Base-by-base conservation (phyloP, 2,329 filamentous ascomycete genomes). In the Chrysoporthe puriensis region DNA sequence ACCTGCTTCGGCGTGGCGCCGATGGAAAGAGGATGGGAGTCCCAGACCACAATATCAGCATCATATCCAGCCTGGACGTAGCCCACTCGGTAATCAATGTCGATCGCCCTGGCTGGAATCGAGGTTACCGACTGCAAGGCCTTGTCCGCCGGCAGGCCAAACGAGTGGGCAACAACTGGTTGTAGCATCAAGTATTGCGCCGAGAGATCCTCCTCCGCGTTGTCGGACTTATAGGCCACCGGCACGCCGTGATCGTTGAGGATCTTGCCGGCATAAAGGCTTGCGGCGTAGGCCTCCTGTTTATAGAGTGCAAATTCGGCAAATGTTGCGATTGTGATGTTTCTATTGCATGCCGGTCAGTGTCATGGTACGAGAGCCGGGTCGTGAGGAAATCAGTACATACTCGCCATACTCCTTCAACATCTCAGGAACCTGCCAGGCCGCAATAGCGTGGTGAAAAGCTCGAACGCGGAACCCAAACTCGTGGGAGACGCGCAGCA, bases 1-100 rank as follows among this genome's bases (percentile, higher is more conserved):
- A 85, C 82, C 66, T 84, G 81, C 11, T 80, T 71, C 3, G 83
- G 80, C 4, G 78, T 82, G 13, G 82, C 81, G 6, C 82, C 83
- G 18, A 81, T 71, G 14, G 78, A 75, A 1, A 85, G 75, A 2
- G 83, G 83, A 68, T 85, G 81, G 0, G 77, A 77, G 67, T 84
- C 79, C 83, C 82, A 85, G 4, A 84, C 76, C 4, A 83, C 83
- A 42, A 85, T 71, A 66, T 85, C 83, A 16, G 82, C 83, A 71
- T 85, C 83, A 66, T 82, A 84, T 4, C 83, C 82, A 3, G 79
- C 72, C 16, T 77, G 77, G 9, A 75, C 75, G 67, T 80, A 83
- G 2, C 83, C 83, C 3, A 84, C 77, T 1, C 82, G 78, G 67
- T 82, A 74, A 57, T 78, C 78, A 36, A 82, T 75, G 44, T 81